Evolutionary conservation across 306 rosid genomes (phyloP), one percentile per base, ranked within the genome.

Genomic region (Castanospermum australe): DNA sequence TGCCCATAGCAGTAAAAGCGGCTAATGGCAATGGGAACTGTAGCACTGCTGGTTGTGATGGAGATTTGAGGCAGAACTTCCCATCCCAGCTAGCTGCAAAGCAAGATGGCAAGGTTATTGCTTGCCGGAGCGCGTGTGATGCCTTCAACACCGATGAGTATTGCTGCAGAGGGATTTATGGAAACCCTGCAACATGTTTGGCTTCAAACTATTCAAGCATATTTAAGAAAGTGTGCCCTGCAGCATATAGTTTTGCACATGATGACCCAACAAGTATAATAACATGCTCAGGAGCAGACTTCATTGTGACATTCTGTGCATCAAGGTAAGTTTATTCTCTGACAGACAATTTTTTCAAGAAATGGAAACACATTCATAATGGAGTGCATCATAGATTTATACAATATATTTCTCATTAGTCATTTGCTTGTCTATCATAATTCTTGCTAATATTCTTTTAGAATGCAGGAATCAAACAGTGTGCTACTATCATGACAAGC

Each of bases 71-170:
- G 81, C 82, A 78, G 33, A 82, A 48, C 14, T 87, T 86, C 79
- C 87, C 92, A 0, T 1, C 89, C 2, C 86, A 91, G 71, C 82
- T 88, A 4, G 67, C 73, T 0, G 39, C 65, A 4, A 86, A 89
- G 79, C 71, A 54, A 9, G 50, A 63, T 0, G 90, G 79, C 12
- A 83, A 73, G 63, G 88, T 83, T 57, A 57, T 81, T 15, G 92
- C 92, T 28, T 86, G 90, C 70, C 67, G 87, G 50, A 88, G 94
- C 8, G 90, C 90, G 0, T 83, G 92, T 25, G 88, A 88, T 12
- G 88, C 81, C 67, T 88, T 86, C 77, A 55, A 86, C 57, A 78
- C 87, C 2, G 89, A 85, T 0, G 78, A 85, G 64, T 90, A 86
- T 48, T 88, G 94, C 62, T 88, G 92, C 38, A 87, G 88, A n/a